Evolutionary conservation across 2,329 filamentous ascomycete species (phyloP).

Genomic region (Eurotiales sp.): DNA sequence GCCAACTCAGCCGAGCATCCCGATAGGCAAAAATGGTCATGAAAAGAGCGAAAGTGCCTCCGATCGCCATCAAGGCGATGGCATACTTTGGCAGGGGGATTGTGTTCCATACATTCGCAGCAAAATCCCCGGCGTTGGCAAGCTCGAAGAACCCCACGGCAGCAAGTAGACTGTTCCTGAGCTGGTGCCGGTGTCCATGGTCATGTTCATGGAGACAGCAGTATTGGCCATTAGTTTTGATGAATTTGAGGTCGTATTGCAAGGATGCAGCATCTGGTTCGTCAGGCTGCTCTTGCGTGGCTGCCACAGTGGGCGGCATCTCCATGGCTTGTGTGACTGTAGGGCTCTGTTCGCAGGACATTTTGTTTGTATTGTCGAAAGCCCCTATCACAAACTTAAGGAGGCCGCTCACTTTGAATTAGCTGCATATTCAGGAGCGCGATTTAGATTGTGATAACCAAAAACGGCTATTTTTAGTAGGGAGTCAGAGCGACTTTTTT

Average conservation of each 20-base stretch:
- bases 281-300: too few relatives aligned
- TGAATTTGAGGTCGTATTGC: background rate
- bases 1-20: constrained; percentile 44
- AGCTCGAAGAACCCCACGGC: constrained; percentile 53
- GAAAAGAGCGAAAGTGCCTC: constrained; percentile 45
- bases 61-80: constrained; percentile 51
- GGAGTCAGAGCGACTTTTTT: too few relatives aligned
- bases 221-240: background rate
- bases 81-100: constrained; percentile 49
- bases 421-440: too few relatives aligned
- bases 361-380: too few relatives aligned
- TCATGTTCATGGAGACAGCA: background rate
- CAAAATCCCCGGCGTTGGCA: constrained; percentile 55
- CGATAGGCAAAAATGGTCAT: constrained; percentile 46
- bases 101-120: constrained; percentile 56
- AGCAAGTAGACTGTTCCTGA: constrained; percentile 26
- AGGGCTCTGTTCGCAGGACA: too few relatives aligned
- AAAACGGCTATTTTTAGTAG: too few relatives aligned
- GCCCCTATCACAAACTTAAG: too few relatives aligned
- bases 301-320: too few relatives aligned
- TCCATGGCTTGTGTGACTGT: too few relatives aligned
- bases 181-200: background rate
- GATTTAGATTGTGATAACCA: too few relatives aligned
- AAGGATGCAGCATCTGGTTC: too few relatives aligned
- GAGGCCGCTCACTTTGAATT: too few relatives aligned